Evolutionary conservation across 805 yeast species (phyloP).

Genomic region (Yamadazyma sp.): DNA sequence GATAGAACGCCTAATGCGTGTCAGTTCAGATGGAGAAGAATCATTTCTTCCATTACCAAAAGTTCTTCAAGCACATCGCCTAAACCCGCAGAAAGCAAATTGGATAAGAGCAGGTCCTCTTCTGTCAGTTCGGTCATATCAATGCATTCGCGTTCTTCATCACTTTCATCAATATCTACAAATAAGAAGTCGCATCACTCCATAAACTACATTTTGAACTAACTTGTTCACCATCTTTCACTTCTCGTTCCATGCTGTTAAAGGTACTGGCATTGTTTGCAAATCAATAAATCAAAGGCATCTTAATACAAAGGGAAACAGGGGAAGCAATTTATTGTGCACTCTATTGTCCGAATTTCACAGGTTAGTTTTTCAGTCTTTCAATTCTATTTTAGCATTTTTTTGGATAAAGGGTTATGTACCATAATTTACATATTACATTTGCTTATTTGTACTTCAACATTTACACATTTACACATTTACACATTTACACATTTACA

Average conservation of each 20-base stretch:
- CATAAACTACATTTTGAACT: conserved; percentile 28
- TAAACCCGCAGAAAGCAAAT: neutral
- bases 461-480: too few relatives aligned
- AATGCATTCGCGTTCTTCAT: conserved; percentile 8
- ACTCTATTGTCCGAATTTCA: neutral
- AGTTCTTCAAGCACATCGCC: conserved; percentile 1
- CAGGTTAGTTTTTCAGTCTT: neutral
- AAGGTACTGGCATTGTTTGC: neutral
- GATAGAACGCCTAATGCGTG: conserved; percentile 88
- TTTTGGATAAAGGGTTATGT: conserved; percentile 9
- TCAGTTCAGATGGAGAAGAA: conserved; percentile 84
- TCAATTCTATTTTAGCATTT: conserved; percentile 1
- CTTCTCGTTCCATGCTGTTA: too few relatives aligned
- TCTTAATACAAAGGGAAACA: neutral
- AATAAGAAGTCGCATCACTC: conserved; percentile 28
- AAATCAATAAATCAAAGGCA: conserved; percentile 4
- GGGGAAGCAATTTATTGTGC: neutral
- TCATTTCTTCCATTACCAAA: conserved; percentile 25
- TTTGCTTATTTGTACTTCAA: too few relatives aligned
- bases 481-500: too few relatives aligned
- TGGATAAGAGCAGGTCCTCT: conserved; percentile 5
- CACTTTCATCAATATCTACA: conserved; percentile 7
- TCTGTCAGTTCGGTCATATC: conserved; percentile 5
- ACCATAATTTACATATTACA: too few relatives aligned
- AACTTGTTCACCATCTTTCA: too few relatives aligned